A percentile compares a stretch with the other conserved stretches of the same genome.
These are phyloP conservation scores for Trichomonas vaginalis DNA, from an alignment of 208 protist species.

Conservation along the genomic window DNA sequence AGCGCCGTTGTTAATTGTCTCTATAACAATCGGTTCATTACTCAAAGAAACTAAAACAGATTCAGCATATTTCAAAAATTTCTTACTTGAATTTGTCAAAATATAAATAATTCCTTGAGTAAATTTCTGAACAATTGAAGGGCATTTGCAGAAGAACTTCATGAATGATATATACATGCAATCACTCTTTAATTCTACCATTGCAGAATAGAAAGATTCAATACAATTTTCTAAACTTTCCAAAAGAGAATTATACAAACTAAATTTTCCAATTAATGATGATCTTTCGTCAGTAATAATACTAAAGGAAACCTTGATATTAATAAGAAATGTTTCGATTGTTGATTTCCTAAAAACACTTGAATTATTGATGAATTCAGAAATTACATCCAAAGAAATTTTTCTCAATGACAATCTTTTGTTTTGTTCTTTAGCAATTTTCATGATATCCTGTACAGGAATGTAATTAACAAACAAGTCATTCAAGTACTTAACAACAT, in stretches of 20 bases:
- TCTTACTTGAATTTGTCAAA: not conserved
- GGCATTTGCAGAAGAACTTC: not conserved
- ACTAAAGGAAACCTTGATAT: not conserved
- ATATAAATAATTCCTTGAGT: not conserved
- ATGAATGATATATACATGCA: not conserved
- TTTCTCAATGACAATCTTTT: not conserved
- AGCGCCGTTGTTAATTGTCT: not conserved
- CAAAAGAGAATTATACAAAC: not conserved
- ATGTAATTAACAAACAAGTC: not conserved
- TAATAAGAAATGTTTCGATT: not conserved
- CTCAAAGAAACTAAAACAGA: not conserved
- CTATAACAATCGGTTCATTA: not conserved
- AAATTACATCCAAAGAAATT: not conserved
- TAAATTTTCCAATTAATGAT: not conserved
- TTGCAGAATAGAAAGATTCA: not conserved
- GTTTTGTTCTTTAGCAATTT: not conserved
- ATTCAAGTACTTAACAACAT: not conserved
- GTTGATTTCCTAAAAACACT: not conserved
- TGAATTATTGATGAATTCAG: not conserved
- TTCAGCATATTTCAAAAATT: not conserved
- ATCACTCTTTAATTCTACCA: not conserved
- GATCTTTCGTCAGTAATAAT: not conserved
- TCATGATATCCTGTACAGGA: not conserved
- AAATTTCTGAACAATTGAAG: not conserved
- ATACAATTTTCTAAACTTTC: not conserved